phyloP scores from a whole-genome alignment of 2,329 filamentous ascomycete genomes.

The Aspergillus bombycis region DNA sequence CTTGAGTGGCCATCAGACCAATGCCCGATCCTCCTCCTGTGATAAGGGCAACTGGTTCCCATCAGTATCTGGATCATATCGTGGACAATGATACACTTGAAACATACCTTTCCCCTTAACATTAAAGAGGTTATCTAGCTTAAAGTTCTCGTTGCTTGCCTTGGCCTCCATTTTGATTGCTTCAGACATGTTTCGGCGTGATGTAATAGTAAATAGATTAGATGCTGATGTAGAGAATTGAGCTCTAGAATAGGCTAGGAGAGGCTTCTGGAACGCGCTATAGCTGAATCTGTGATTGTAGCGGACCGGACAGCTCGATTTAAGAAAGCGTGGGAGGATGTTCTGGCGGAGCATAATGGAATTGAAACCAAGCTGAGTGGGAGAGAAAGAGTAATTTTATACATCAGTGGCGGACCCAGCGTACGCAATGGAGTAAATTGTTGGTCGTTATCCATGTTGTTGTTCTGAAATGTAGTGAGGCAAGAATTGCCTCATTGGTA shows the following conservation, averaged over 20 bases:
- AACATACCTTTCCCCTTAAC: slow-evolving; percentile 51
- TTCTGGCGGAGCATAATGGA: not conserved
- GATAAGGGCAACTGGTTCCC: slow-evolving; percentile 54
- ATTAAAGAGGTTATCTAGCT: slow-evolving; percentile 56
- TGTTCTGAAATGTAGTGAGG: not conserved
- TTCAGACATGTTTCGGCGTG: not conserved
- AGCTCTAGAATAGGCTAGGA: not conserved
- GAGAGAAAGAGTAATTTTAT: not conserved
- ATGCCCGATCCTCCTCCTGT: slow-evolving; percentile 68
- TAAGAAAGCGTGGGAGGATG: not conserved
- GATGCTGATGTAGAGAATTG: not conserved
- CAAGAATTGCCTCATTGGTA: slow-evolving; percentile 13
- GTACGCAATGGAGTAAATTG: not conserved
- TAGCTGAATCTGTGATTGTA: not conserved
- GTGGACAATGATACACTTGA: not conserved
- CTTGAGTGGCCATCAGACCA: slow-evolving; percentile 65
- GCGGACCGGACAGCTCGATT: not conserved
- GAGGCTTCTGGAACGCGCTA: not conserved
- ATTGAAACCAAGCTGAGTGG: not conserved
- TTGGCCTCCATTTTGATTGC: slow-evolving; percentile 27
- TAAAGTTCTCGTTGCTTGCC: slow-evolving; percentile 49
- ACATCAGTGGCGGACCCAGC: not conserved
- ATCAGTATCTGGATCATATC: slow-evolving; percentile 1
- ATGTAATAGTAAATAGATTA: not conserved
- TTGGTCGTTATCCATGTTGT: not conserved